Conservation (phyloP, 2,329 filamentous ascomycete species). For the Fusarium circinatum region DNA sequence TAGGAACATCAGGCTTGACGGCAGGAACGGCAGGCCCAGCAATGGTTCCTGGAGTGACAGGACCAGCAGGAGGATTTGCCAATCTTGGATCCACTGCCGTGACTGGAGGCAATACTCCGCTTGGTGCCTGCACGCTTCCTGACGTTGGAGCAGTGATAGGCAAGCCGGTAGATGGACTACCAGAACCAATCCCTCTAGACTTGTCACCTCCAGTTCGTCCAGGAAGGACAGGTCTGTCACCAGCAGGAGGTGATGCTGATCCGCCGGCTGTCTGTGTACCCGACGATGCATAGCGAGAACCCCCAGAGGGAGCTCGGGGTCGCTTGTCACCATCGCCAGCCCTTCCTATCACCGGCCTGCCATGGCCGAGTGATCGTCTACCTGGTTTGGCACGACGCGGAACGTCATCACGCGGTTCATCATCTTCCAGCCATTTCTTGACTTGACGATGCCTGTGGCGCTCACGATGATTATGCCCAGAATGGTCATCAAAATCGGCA, state of each 20-base stretch:
- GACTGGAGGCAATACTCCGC: not conserved
- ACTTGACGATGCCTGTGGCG: not conserved
- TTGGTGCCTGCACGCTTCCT: fast-evolving
- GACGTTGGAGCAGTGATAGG: fast-evolving
- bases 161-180: not conserved
- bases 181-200: fast-evolving
- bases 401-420: not conserved
- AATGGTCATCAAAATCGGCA: not conserved
- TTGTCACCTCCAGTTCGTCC: not conserved
- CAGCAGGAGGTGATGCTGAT: fast-evolving
- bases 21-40: not conserved
- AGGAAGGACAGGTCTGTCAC: not conserved
- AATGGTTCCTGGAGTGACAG: not conserved
- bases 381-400: not conserved
- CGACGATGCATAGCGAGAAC: fast-evolving
- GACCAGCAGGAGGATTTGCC: not conserved
- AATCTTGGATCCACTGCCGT: fast-evolving
- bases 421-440: not conserved
- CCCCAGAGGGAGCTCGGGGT: not conserved
- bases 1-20: not conserved
- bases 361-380: not conserved
- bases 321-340: not conserved
- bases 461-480: not conserved
- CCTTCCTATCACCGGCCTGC: not conserved
- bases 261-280: not conserved